Conservation (phyloP, 1,284 basidiomycete species). For the Lignosus rhinocerotis region DNA sequence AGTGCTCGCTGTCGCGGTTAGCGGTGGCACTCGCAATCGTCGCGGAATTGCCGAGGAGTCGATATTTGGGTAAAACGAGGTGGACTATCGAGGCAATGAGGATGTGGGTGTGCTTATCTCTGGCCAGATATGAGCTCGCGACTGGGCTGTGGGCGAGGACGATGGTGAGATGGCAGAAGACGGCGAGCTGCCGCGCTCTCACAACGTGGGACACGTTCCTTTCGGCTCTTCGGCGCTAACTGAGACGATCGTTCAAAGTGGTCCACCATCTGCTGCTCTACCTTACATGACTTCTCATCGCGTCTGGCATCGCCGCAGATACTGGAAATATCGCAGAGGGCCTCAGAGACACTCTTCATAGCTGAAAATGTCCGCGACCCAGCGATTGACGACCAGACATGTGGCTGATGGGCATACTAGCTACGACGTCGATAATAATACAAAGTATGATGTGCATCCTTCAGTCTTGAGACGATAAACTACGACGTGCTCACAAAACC, state of each 20-base stretch:
- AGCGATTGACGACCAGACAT: too few species aligned
- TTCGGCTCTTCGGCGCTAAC: constrained; percentile 5
- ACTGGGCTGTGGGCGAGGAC: constrained; percentile 11
- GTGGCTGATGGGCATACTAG: too few species aligned
- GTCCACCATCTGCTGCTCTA: background rate
- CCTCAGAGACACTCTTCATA: background rate
- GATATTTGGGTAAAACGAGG: background rate
- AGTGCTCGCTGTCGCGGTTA: constrained; percentile 7
- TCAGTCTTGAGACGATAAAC: background rate
- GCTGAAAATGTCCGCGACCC: too few species aligned
- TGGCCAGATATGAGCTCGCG: constrained; percentile 1
- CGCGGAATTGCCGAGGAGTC: constrained; percentile 7
- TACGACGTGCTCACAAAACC: background rate
- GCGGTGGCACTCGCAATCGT: background rate
- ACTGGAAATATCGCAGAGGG: too few species aligned
- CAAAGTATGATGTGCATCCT: background rate
- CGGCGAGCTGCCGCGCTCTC: constrained; percentile 11
- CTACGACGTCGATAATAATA: constrained; percentile 1
- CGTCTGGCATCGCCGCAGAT: background rate
- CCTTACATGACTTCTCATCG: background rate
- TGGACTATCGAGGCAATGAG: constrained; percentile 3
- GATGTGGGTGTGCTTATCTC: constrained; percentile 7
- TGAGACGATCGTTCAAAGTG: background rate
- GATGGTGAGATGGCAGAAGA: constrained; percentile 9
- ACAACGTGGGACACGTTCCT: constrained; percentile 5